These are phyloP conservation scores for Talaromyces sp. DNA, from an alignment of 2,329 filamentous ascomycete genomes.

Conservation along the genomic window DNA sequence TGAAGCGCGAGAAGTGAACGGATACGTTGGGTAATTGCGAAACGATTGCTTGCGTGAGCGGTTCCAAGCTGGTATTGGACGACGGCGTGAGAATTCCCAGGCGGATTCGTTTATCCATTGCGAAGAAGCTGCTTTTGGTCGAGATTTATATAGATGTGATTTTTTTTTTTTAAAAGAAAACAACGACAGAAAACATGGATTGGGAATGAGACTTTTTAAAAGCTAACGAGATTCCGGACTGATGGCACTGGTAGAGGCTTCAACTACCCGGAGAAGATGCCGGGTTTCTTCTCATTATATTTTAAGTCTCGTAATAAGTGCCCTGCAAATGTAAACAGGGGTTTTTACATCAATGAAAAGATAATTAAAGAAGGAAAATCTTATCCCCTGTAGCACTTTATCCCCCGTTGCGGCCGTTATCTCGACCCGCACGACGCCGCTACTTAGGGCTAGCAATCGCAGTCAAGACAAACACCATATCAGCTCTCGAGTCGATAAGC, in stretches of 20 bases:
- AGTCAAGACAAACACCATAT: neutral
- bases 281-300: neutral
- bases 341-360: no score
- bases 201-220: neutral
- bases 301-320: neutral
- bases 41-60: slow-evolving; percentile 5
- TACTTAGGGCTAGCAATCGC: neutral
- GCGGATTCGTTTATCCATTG: slow-evolving; percentile 5
- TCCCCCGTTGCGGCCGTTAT: neutral
- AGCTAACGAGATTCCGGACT: neutral
- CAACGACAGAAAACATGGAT: neutral
- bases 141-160: no score
- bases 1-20: slow-evolving; percentile 8
- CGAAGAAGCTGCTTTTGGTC: neutral
- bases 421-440: neutral
- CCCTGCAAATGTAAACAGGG: no score
- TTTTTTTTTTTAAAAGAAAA: no score
- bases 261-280: neutral
- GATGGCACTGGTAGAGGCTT: neutral
- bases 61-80: slow-evolving; percentile 8
- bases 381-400: neutral
- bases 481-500: neutral
- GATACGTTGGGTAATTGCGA: slow-evolving; percentile 5
- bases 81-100: slow-evolving; percentile 9
- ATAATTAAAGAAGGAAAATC: neutral